Evolutionary conservation across 1,284 basidiomycete genomes (phyloP).

Genomic region (Abortiporus biennis): DNA sequence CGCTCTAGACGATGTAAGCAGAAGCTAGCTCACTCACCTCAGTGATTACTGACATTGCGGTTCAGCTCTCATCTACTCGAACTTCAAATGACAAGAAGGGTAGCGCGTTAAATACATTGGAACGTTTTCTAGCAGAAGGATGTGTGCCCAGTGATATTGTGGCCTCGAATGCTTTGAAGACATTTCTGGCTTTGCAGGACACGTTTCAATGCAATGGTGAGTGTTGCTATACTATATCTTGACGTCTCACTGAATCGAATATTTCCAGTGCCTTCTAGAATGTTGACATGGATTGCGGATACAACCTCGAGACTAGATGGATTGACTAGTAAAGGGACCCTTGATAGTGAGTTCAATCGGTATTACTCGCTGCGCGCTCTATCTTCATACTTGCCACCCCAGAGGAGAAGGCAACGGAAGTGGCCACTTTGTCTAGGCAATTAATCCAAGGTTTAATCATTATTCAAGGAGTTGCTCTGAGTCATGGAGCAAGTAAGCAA

Average conservation of each 20-base stretch:
- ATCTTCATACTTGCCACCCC: not conserved
- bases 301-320: slow-evolving; percentile 19
- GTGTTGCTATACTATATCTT: slow-evolving; percentile 18
- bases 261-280: slow-evolving; percentile 50
- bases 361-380: not conserved
- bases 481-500: slow-evolving; percentile 62
- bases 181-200: slow-evolving; percentile 63
- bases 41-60: slow-evolving; percentile 6
- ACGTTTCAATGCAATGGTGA: slow-evolving; percentile 73
- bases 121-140: slow-evolving; percentile 51
- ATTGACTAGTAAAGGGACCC: slow-evolving; percentile 18
- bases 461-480: slow-evolving; percentile 75
- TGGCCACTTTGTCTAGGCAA: slow-evolving; percentile 38
- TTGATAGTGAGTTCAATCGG: slow-evolving; percentile 21
- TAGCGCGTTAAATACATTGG: slow-evolving; percentile 48
- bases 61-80: slow-evolving; percentile 55
- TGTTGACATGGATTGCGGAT: slow-evolving; percentile 44
- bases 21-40: not conserved
- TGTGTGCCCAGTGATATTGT: slow-evolving; percentile 36
- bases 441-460: slow-evolving; percentile 56
- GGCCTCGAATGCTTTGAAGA: slow-evolving; percentile 34
- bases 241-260: not conserved
- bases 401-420: slow-evolving; percentile 41
- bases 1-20: slow-evolving; percentile 58
- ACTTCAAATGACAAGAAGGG: slow-evolving; percentile 43